These are phyloP conservation scores for Pseudoperonospora humuli DNA, from an alignment of 352 stramenopile species.

Conservation along the genomic window DNA sequence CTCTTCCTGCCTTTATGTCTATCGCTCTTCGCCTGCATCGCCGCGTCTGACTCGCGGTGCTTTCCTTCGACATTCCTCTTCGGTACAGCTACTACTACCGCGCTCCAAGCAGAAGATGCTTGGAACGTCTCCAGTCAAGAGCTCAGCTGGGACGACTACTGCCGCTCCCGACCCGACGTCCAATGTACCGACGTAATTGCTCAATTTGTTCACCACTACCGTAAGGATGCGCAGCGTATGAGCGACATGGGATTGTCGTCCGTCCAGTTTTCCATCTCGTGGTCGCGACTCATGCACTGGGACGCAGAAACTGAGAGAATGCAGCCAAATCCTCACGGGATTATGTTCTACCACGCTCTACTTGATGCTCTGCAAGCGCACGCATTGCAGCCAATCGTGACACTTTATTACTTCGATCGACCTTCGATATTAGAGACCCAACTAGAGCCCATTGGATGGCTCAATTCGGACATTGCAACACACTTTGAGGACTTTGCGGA, in stretches of 20 bases:
- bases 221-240: conserved; percentile 85
- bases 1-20: neutral
- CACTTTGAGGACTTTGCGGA: conserved; percentile 86
- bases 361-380: conserved; percentile 70
- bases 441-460: conserved; percentile 59
- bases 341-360: conserved; percentile 72
- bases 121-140: conserved; percentile 19
- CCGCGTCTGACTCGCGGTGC: conserved; percentile 25
- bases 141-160: conserved; percentile 23
- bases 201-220: conserved; percentile 83
- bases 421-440: conserved; percentile 79
- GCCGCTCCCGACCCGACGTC: conserved; percentile 24
- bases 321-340: conserved; percentile 12
- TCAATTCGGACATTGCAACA: conserved; percentile 41
- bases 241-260: conserved; percentile 75
- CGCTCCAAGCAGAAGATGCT: conserved; percentile 16
- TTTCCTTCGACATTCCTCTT: conserved; percentile 31
- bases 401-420: conserved; percentile 95
- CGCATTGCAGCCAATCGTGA: conserved; percentile 84
- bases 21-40: conserved; percentile 2
- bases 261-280: conserved; percentile 60
- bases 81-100: conserved; percentile 15
- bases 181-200: conserved; percentile 80
- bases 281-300: conserved; percentile 30
- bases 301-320: conserved; percentile 11